Base-by-base conservation (phyloP, 805 yeast genomes). In the Suhomyces faveliae region DNA sequence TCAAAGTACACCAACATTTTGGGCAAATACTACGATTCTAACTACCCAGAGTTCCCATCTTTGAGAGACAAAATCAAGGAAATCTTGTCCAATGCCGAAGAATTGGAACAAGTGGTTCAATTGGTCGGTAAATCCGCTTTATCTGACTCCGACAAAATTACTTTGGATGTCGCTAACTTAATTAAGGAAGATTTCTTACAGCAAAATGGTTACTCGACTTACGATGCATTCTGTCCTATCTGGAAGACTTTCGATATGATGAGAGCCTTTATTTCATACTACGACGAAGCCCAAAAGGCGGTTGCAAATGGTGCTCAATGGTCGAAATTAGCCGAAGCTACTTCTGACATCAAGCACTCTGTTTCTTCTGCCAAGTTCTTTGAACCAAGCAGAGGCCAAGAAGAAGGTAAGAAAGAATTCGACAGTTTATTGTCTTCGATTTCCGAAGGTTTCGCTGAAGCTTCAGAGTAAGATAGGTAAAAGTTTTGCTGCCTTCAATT, bases 201-300 rank as follows among this genome's bases (percentile, higher is more conserved):
- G 76, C 99, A 94, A 78, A 94, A 94, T 74, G 99, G 99, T 76
- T 94, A 94, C 76, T 94, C 99, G 41, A 77, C 96, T 39, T 94
- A 94, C 67, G 99, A 94, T 73, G 96, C 96, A 33, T 94, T 90
- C 87, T 94, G 99, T 76, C 99, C 99, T 57, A 88, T 94, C 64
- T 94, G 99, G 99, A 94, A 94, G 79, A 94, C 99, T 41, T 86
- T 81, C 60, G 94, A 89, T 68, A 94, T 94, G 99, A 91, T 94
- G 98, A 90, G 87, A 71, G 85, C 91, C 9, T 94, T 94, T 62
- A 83, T 91, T 50, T 72, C 90, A 29, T 94, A 94, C 73, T 83
- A 88, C 64, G 97, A 92, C 59, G 98, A 94, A 76, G 97, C 99
- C 25, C 98, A 92, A 75, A 91, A 90, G 76, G 96, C 98, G 12